Conservation (phyloP, 2,329 filamentous ascomycete species). For the Ceratocystis eucalypticola region DNA sequence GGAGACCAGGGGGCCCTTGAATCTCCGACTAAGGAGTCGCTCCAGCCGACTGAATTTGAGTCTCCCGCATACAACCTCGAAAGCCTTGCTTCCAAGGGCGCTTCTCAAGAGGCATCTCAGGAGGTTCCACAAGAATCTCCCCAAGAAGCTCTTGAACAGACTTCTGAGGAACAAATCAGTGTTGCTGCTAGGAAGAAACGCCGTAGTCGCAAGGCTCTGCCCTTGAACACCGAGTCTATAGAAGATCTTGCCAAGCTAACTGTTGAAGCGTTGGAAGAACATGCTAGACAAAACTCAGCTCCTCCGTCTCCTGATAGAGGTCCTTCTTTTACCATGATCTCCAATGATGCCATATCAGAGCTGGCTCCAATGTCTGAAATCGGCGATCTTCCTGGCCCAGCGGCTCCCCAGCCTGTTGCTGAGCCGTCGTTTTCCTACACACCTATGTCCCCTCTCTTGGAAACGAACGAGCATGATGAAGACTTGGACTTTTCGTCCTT, state of each 20-base stretch:
- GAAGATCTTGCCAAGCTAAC: conserved; percentile 13
- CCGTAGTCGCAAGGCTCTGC: not conserved
- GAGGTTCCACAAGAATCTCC: no score
- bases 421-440: conserved; percentile 2
- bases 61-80: not conserved
- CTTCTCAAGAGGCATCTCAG: no score
- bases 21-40: not conserved
- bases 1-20: not conserved
- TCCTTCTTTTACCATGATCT: not conserved
- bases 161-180: not conserved
- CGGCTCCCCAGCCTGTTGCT: not conserved
- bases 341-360: conserved; percentile 14
- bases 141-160: not conserved
- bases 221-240: not conserved
- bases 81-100: not conserved
- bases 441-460: not conserved
- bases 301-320: conserved; percentile 11
- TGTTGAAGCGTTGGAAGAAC: conserved; percentile 13
- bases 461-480: conserved; percentile 12
- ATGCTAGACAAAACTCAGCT: conserved; percentile 5
- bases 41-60: not conserved
- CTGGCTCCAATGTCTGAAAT: conserved; percentile 17
- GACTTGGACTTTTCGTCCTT: conserved; percentile 17
- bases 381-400: not conserved
- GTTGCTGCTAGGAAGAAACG: conserved; percentile 11